Evolutionary conservation across 2,329 filamentous ascomycete genomes (phyloP), one percentile per base, ranked within the genome.

Genomic region (Ascochyta clinopodiicola): DNA sequence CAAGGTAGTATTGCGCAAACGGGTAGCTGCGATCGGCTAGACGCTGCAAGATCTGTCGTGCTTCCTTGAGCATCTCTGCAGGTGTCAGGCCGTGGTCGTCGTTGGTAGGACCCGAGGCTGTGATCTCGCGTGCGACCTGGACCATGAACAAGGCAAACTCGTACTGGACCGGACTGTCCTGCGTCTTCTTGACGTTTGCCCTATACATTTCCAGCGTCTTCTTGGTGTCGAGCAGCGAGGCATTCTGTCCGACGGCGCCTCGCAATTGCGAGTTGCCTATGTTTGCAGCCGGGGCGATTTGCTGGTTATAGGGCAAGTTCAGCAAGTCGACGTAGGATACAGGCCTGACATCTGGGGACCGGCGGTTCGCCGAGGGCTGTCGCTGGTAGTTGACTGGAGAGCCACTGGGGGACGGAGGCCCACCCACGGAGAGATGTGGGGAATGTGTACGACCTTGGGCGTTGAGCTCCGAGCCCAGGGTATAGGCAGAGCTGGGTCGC

Each of bases 141-240:
- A 98, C 89, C 80, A 99, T 87, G 75, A 96, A 96, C 34, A 98
- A 85, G 2, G 95, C 95, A 77, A 99, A 98, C 27, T 96, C 95
- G 75, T 98, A 98, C 75, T 97, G 92, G 31, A 96, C 90, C 4
- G 90, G 88, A 15, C 88, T 83, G 75, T 97, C 92, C 60, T 90
- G 95, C 2, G 95, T 96, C 80, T 99, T 99, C 80, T 97, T 98
- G 55, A 97, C 91, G 70, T 98, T 99, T 51, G 89, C 88, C 39
- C 94, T 86, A 75, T 99, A 99, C 94, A 98, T 97, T 51, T 98
- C 93, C 44, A 99, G 84, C 1, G 95, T 99, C 78, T 98, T 93
- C 71, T 94, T 91, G 31, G 91, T 89, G 69, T 92, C 93, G 27
- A 99, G 84, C 12, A 99, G 82, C 19, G 93, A 96, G 3, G 94